These are phyloP conservation scores for Scedosporium dehoogii DNA, from an alignment of 2,329 filamentous ascomycete genomes.

Conservation along the genomic window DNA sequence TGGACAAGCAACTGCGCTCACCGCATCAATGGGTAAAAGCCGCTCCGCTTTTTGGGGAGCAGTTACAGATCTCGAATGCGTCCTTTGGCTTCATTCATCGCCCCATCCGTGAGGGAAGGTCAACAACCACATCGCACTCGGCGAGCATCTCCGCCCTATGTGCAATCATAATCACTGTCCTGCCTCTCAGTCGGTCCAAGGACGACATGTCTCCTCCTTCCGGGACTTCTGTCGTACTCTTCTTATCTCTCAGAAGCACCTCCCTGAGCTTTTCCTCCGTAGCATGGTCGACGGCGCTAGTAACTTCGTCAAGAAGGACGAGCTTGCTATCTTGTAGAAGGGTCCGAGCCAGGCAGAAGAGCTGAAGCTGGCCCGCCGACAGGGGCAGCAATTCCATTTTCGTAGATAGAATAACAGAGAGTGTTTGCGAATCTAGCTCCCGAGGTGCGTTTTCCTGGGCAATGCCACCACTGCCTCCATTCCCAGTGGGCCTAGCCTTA, in stretches of 20 bases:
- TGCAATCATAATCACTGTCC: slow-evolving; percentile 9
- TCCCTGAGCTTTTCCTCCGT: slow-evolving; percentile 11
- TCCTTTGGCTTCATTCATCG: too few species aligned
- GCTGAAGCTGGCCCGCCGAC: slow-evolving; percentile 11
- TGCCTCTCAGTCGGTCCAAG: slow-evolving; percentile 7
- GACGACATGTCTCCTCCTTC: background rate
- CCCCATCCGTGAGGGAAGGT: background rate
- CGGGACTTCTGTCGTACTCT: background rate
- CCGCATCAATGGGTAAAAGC: too few species aligned
- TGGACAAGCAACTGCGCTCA: too few species aligned
- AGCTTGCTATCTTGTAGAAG: slow-evolving; percentile 11
- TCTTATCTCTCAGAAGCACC: slow-evolving; percentile 4
- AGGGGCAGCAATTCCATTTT: background rate
- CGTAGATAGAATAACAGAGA: background rate
- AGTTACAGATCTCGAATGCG: too few species aligned
- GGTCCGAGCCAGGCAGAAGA: slow-evolving; percentile 12
- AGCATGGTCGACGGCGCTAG: slow-evolving; percentile 10
- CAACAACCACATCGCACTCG: background rate
- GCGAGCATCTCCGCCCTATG: slow-evolving; percentile 8
- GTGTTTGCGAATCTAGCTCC: background rate
- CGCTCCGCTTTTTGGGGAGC: too few species aligned
- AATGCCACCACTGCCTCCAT: too few species aligned
- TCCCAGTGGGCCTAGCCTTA: too few species aligned
- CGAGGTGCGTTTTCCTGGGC: too few species aligned
- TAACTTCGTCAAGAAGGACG: slow-evolving; percentile 13